Percentiles rank a stretch among this genome's conserved stretches.
Evolutionary conservation across 2,329 filamentous ascomycete species (phyloP).

Genomic region (Thelonectria olida): DNA sequence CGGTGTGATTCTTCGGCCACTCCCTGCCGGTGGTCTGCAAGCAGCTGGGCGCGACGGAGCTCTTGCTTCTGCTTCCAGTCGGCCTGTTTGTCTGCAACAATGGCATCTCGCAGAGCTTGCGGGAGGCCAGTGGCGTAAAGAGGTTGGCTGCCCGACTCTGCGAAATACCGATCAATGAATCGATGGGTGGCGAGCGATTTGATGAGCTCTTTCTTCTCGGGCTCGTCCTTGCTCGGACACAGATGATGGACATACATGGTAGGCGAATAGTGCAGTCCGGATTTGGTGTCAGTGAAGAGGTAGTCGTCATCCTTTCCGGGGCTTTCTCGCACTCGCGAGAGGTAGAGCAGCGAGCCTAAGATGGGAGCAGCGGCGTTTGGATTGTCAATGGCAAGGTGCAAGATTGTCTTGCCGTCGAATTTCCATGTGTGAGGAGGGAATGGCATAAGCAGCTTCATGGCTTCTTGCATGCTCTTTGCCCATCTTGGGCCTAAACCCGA

Average conservation of each 20-base stretch:
- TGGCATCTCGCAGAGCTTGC: not conserved
- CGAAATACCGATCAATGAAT: not conserved
- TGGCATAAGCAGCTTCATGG: not conserved
- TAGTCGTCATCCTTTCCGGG: not conserved
- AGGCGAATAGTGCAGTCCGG: not conserved
- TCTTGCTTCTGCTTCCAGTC: not conserved
- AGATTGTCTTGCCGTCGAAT: not conserved
- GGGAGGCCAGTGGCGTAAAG: not conserved
- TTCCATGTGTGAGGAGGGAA: not conserved
- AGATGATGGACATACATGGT: not conserved
- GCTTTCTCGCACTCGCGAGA: not conserved
- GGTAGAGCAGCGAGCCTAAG: not conserved
- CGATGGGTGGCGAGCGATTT: not conserved
- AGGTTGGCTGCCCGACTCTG: not conserved
- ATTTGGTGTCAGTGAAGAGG: not conserved
- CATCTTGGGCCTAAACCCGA: not conserved
- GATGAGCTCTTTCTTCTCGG: not conserved
- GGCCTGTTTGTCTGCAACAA: not conserved
- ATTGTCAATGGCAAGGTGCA: not conserved
- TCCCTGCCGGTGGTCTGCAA: not conserved
- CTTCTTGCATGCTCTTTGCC: not conserved
- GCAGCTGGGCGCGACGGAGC: not conserved
- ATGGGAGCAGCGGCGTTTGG: not conserved
- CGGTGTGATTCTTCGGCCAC: not conserved
- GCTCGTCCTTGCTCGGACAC: not conserved